A percentile compares a stretch with the other conserved stretches of the same genome.
Conservation (phyloP, 1,139 yeast species). For the Yamadazyma blattariae region DNA sequence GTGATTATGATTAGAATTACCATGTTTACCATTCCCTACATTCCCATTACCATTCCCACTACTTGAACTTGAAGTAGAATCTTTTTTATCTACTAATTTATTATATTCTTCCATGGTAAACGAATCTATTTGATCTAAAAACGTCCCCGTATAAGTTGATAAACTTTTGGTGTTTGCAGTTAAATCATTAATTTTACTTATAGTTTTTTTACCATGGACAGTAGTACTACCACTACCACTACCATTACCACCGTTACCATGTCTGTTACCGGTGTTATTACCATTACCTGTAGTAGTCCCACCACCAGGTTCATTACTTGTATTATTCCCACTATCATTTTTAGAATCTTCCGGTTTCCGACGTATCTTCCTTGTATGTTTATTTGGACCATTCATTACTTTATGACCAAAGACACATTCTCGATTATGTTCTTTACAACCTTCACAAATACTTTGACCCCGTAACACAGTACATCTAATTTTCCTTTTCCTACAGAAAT, state of each 20-base stretch:
- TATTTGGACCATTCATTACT: constrained; percentile 3
- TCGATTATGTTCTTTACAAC: constrained; percentile 14
- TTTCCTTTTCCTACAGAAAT: constrained; percentile 18
- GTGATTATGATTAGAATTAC: no score
- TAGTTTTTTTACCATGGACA: constrained; percentile 1
- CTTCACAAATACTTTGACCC: constrained; percentile 14
- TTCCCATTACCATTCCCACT: no score
- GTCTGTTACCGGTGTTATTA: neutral
- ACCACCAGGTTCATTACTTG: no score
- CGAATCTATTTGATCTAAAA: constrained; percentile 15
- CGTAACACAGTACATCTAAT: constrained; percentile 16
- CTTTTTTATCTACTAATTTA: constrained; percentile 3
- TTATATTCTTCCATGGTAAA: constrained; percentile 12
- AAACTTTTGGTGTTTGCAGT: constrained; percentile 7
- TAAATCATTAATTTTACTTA: neutral
- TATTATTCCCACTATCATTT: no score
- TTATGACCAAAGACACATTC: constrained; percentile 21
- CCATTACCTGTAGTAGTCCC: neutral
- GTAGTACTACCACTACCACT: neutral
- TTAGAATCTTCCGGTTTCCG: no score
- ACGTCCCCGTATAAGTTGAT: constrained; percentile 16
- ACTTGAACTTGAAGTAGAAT: no score
- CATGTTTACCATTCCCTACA: no score
- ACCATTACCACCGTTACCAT: neutral
- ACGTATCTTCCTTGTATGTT: no score